Evolutionary conservation across 1,284 basidiomycete species (phyloP).

Genomic region (Pseudozyma sp.): DNA sequence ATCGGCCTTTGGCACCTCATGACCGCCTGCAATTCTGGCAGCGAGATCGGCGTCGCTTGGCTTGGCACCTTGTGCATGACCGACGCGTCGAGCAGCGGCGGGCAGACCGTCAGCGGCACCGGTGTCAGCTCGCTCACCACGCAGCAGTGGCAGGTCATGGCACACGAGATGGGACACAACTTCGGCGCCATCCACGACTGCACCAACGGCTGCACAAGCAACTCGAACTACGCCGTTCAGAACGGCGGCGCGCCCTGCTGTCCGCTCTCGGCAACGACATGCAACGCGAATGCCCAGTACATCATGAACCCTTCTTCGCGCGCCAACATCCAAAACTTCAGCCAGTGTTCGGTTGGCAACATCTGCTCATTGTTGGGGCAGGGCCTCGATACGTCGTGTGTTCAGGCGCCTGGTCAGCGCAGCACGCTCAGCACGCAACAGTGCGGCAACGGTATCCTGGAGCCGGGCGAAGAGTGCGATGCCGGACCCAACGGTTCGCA

Average conservation of each 20-base stretch:
- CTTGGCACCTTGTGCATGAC: conserved; percentile 63
- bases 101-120: conserved; percentile 79
- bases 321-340: conserved; percentile 49
- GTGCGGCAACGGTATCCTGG: conserved; percentile 71
- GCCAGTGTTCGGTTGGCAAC: conserved; percentile 81
- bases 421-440: conserved; percentile 59
- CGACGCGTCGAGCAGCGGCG: conserved; percentile 71
- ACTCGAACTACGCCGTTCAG: conserved; percentile 61
- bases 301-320: conserved; percentile 54
- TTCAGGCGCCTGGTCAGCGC: conserved; percentile 50
- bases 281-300: conserved; percentile 73
- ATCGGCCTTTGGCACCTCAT: conserved; percentile 90
- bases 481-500: conserved; percentile 77
- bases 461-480: conserved; percentile 84
- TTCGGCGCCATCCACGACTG: conserved; percentile 84
- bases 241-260: conserved; percentile 74
- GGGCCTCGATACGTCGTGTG: conserved; percentile 69
- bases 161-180: conserved; percentile 88
- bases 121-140: conserved; percentile 80
- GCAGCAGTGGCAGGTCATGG: conserved; percentile 79
- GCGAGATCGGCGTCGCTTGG: conserved; percentile 92
- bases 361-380: conserved; percentile 74
- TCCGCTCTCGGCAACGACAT: conserved; percentile 75
- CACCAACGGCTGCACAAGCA: conserved; percentile 75
- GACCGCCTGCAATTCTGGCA: conserved; percentile 84